Evolutionary conservation across 1,139 yeast species (phyloP).

Genomic region (Meyerozyma smithsonii): DNA sequence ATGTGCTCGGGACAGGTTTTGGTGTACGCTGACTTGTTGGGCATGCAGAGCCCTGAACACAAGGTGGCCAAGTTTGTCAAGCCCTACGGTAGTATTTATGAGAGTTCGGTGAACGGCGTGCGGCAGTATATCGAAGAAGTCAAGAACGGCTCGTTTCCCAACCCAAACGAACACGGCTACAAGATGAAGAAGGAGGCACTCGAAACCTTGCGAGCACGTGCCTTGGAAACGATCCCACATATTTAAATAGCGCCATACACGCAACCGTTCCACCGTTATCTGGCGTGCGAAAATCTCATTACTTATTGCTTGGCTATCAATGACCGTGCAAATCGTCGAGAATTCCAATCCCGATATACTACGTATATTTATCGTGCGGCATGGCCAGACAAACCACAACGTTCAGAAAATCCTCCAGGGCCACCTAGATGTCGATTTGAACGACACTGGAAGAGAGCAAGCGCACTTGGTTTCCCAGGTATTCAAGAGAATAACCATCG

Average conservation of each 20-base stretch:
- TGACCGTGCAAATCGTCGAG: constrained; percentile 26
- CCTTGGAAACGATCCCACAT: not conserved
- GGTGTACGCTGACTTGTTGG: constrained; percentile 80
- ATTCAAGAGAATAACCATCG: constrained; percentile 38
- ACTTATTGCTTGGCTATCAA: constrained; percentile 7
- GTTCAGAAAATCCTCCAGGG: constrained; percentile 68
- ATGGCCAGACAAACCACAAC: constrained; percentile 78
- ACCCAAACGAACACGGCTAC: constrained; percentile 59
- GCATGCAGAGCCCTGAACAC: constrained; percentile 56
- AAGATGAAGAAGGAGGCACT: constrained; percentile 64
- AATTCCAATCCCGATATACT: constrained; percentile 37
- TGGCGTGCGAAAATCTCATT: not conserved
- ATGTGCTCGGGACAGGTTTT: constrained; percentile 83
- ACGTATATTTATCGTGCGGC: constrained; percentile 63
- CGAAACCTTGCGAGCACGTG: constrained; percentile 34
- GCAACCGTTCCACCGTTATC: not conserved
- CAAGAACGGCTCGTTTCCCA: constrained; percentile 52
- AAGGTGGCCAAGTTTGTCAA: constrained; percentile 71
- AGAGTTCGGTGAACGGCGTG: constrained; percentile 49
- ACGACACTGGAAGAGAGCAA: constrained; percentile 53
- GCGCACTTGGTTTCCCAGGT: constrained; percentile 47
- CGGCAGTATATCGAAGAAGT: constrained; percentile 58
- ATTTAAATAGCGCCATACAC: not conserved
- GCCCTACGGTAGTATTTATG: constrained; percentile 52
- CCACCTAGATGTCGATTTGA: constrained; percentile 58